Conservation (phyloP, 2,329 filamentous ascomycete species). For the Alternaria panax region DNA sequence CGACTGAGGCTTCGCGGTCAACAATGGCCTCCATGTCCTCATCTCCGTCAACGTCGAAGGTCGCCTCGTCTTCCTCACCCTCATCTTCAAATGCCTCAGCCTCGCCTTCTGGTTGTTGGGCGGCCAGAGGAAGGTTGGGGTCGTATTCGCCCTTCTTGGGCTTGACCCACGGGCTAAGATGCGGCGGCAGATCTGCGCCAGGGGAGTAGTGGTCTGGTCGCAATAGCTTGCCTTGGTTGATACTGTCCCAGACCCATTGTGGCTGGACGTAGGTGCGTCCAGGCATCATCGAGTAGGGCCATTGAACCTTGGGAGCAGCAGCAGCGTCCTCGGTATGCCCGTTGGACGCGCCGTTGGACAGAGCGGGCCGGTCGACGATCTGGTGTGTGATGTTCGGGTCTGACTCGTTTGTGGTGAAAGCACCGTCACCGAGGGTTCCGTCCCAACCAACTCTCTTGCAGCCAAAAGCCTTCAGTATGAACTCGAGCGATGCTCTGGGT, state of each 20-base stretch:
- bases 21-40: slow-evolving; percentile 41
- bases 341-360: slow-evolving; percentile 58
- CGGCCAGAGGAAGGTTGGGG: slow-evolving; percentile 82
- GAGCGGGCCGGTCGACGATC: slow-evolving; percentile 86
- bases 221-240: slow-evolving; percentile 91
- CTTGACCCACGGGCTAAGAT: slow-evolving; percentile 96
- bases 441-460: slow-evolving; percentile 98
- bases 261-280: slow-evolving; percentile 93
- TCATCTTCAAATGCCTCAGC: slow-evolving; percentile 73
- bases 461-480: slow-evolving; percentile 90
- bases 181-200: slow-evolving; percentile 87
- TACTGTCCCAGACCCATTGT: slow-evolving; percentile 97
- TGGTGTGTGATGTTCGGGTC: slow-evolving; percentile 95
- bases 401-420: slow-evolving; percentile 87
- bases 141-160: slow-evolving; percentile 87
- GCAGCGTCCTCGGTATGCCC: slow-evolving; percentile 53
- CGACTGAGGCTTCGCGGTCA: slow-evolving; percentile 53
- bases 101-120: slow-evolving; percentile 88
- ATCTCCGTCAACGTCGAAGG: slow-evolving; percentile 47
- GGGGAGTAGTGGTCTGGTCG: slow-evolving; percentile 87
- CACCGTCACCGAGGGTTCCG: slow-evolving; percentile 84
- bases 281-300: slow-evolving; percentile 78
- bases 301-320: slow-evolving; percentile 52
- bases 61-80: slow-evolving; percentile 51
- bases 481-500: slow-evolving; percentile 87